These are phyloP conservation scores for Pulveroboletus sp. DNA, from an alignment of 768 basidiomycete genomes.

Conservation along the genomic window DNA sequence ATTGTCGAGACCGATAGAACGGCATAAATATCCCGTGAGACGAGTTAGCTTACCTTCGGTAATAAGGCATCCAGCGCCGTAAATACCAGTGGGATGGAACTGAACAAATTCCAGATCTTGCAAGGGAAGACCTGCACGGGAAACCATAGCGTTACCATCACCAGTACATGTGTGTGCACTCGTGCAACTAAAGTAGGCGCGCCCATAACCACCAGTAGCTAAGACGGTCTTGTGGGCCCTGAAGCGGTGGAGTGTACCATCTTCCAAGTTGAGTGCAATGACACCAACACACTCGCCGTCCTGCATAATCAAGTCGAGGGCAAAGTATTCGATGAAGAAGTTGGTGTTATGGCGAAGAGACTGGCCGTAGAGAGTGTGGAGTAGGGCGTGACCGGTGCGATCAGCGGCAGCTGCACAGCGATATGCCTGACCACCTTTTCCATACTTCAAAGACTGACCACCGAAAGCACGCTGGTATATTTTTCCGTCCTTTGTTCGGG, in stretches of 20 bases:
- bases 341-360: constrained; percentile 98
- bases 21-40: neutral
- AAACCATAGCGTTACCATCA: constrained; percentile 98
- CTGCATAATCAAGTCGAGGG: constrained; percentile 98
- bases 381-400: constrained; percentile 95
- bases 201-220: constrained; percentile 97
- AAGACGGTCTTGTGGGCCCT: constrained; percentile 97
- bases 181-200: constrained; percentile 97
- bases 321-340: constrained; percentile 99
- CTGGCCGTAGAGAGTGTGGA: constrained; percentile 99
- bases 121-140: constrained; percentile 90
- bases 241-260: constrained; percentile 98
- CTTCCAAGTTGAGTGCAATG: constrained; percentile 99
- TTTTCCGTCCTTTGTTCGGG: constrained; percentile 96
- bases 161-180: constrained; percentile 99
- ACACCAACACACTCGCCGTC: constrained; percentile 99
- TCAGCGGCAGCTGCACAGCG: constrained; percentile 98
- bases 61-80: constrained; percentile 98
- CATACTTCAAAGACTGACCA: constrained; percentile 93
- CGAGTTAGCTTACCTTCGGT: constrained; percentile 69
- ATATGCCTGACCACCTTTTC: constrained; percentile 98
- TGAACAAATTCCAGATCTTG: constrained; percentile 99
- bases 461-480: constrained; percentile 99
- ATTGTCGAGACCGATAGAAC: neutral
- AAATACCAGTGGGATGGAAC: constrained; percentile 99